Conservation (phyloP, 257 asterid species). For the Solanum sejunctum region DNA sequence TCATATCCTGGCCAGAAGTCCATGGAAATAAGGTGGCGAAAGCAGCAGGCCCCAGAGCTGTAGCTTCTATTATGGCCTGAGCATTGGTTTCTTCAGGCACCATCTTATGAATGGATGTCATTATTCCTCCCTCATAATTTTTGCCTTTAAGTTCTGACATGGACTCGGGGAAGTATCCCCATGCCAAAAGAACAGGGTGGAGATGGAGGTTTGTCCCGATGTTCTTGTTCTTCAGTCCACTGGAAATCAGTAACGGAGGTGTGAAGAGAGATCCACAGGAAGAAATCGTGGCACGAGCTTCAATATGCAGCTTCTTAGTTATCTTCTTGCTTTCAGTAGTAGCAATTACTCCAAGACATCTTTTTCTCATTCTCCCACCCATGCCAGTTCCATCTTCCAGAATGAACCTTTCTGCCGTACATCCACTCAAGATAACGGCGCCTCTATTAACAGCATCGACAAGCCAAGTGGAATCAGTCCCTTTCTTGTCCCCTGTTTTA, state of each 20-base stretch:
- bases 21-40: conserved; percentile 51
- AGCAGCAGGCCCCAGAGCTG: conserved; percentile 55
- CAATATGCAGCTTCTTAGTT: conserved; percentile 33
- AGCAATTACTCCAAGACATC: conserved; percentile 64
- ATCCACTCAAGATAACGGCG: conserved; percentile 67
- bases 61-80: conserved; percentile 50
- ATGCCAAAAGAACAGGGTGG: conserved; percentile 57
- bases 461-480: conserved; percentile 73
- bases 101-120: conserved; percentile 65
- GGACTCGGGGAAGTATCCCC: conserved; percentile 87
- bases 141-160: conserved; percentile 37
- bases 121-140: conserved; percentile 68
- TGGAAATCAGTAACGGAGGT: conserved; percentile 59
- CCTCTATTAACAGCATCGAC: conserved; percentile 71
- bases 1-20: conserved; percentile 49
- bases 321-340: conserved; percentile 14
- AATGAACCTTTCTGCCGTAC: conserved; percentile 49
- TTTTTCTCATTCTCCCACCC: conserved; percentile 12
- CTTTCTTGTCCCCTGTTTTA: conserved; percentile 74
- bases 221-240: conserved; percentile 66
- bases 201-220: conserved; percentile 80
- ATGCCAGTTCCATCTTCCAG: conserved; percentile 9
- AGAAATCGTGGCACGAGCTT: conserved; percentile 47
- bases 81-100: conserved; percentile 23
- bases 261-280: conserved; percentile 76